phyloP scores from a whole-genome alignment of 2,329 filamentous ascomycete species.

The Teratosphaeriaceae sp. region DNA sequence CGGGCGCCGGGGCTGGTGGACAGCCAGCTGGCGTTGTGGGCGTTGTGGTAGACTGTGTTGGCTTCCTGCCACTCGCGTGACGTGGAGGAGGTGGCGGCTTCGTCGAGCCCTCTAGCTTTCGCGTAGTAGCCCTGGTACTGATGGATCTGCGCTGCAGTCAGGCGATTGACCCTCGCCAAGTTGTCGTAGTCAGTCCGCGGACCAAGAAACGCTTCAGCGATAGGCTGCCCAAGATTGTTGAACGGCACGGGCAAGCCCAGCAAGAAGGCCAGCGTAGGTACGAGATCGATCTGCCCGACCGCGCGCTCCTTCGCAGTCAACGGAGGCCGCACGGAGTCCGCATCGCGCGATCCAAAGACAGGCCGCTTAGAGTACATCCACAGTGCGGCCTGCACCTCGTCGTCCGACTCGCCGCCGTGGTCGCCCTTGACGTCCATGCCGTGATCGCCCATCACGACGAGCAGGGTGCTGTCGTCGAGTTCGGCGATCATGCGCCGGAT shows the following conservation, averaged over 20 bases:
- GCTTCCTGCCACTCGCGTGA: slow-evolving; percentile 53
- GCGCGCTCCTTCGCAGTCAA: slow-evolving; percentile 69
- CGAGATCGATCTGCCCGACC: slow-evolving; percentile 84
- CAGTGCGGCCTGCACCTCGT: slow-evolving; percentile 87
- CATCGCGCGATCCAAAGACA: slow-evolving; percentile 70
- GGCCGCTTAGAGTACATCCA: slow-evolving; percentile 97
- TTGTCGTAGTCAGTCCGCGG: slow-evolving; percentile 65
- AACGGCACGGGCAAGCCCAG: slow-evolving; percentile 90
- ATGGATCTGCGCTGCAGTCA: slow-evolving; percentile 79
- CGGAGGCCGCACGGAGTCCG: slow-evolving; percentile 52
- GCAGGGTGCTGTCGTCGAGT: slow-evolving; percentile 77
- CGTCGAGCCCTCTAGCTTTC: slow-evolving; percentile 60
- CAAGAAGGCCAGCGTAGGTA: slow-evolving; percentile 82
- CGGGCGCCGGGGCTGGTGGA: not conserved
- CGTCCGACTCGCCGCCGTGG: slow-evolving; percentile 95
- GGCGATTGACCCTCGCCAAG: slow-evolving; percentile 66
- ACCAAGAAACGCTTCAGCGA: slow-evolving; percentile 82
- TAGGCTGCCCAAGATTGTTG: slow-evolving; percentile 89
- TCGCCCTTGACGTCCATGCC: slow-evolving; percentile 98
- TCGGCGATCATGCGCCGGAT: slow-evolving; percentile 62
- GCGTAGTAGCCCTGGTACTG: slow-evolving; percentile 84
- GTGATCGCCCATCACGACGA: slow-evolving; percentile 98
- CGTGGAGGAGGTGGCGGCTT: slow-evolving; percentile 47
- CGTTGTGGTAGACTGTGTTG: slow-evolving; percentile 46
- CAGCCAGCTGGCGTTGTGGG: slow-evolving; percentile 9